These are phyloP conservation scores for Schwanniomyces vanrijiae DNA, from an alignment of 805 yeast species.

Conservation along the genomic window DNA sequence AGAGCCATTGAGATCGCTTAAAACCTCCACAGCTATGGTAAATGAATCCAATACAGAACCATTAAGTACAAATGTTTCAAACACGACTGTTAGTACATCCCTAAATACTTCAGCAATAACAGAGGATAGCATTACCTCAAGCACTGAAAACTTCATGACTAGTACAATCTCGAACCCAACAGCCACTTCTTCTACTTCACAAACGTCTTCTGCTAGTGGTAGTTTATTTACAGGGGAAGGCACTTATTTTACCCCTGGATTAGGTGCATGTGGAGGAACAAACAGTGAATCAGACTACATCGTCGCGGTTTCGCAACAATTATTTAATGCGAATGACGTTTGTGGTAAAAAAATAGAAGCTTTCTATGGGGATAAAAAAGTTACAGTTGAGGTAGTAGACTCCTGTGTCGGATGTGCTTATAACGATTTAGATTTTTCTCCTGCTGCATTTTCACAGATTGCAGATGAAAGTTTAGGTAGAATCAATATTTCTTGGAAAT, in stretches of 20 bases:
- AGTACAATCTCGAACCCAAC: no score
- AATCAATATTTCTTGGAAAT: constrained; percentile 54
- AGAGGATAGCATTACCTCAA: no score
- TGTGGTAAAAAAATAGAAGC: constrained; percentile 56
- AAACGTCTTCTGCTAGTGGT: not conserved
- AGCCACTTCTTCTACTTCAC: constrained; percentile 5
- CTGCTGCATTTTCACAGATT: constrained; percentile 52
- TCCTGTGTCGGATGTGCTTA: constrained; percentile 54
- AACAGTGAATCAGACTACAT: constrained; percentile 48
- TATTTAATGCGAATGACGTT: constrained; percentile 45
- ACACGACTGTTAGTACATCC: no score
- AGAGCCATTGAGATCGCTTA: no score
- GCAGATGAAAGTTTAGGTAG: constrained; percentile 56
- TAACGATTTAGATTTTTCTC: constrained; percentile 59
- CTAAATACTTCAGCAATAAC: no score
- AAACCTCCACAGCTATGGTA: no score
- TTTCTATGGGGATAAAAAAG: constrained; percentile 48
- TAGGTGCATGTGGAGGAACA: constrained; percentile 57
- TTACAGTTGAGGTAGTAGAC: constrained; percentile 57
- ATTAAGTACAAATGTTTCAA: no score
- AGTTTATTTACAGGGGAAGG: constrained; percentile 42
- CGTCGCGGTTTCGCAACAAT: constrained; percentile 50
- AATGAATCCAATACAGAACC: no score
- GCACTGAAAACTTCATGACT: no score
- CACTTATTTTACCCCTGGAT: constrained; percentile 46